These are phyloP conservation scores for Umbellularia californica DNA, from an alignment of 164 flowering plant genomes.

Conservation along the genomic window DNA sequence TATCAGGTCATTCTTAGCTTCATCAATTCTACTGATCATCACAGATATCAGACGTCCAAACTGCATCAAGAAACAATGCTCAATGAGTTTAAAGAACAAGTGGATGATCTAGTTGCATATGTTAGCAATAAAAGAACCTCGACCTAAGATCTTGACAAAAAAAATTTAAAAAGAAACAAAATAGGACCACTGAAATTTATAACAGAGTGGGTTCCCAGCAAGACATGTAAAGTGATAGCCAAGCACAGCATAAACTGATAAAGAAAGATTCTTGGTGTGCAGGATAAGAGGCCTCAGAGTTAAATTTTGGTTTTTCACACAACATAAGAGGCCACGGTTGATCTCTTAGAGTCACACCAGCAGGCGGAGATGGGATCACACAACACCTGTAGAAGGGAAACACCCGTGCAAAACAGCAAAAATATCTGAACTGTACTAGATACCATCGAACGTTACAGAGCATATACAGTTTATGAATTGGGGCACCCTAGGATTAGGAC, in stretches of 20 bases:
- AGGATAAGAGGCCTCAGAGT: too few species aligned
- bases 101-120: neutral
- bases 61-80: slow-evolving; percentile 33
- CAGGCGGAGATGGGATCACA: neutral
- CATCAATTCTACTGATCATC: slow-evolving; percentile 64
- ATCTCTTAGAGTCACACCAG: too few species aligned
- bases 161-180: too few species aligned
- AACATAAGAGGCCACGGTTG: too few species aligned
- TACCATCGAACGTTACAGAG: too few species aligned
- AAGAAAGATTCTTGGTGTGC: neutral
- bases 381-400: neutral
- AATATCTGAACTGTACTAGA: too few species aligned
- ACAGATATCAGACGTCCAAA: slow-evolving; percentile 69
- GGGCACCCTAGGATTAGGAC: too few species aligned
- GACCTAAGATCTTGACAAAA: neutral
- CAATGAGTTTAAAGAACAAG: neutral
- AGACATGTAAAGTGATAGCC: neutral
- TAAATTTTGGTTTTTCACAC: too few species aligned
- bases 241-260: neutral
- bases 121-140: neutral
- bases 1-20: slow-evolving; percentile 72
- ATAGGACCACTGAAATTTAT: neutral
- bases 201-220: neutral
- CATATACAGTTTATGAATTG: too few species aligned
- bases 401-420: neutral